Evolutionary conservation across 225 moss, liverwort and hornwort genomes (phyloP).

Genomic region (Straminergon stramineum): DNA sequence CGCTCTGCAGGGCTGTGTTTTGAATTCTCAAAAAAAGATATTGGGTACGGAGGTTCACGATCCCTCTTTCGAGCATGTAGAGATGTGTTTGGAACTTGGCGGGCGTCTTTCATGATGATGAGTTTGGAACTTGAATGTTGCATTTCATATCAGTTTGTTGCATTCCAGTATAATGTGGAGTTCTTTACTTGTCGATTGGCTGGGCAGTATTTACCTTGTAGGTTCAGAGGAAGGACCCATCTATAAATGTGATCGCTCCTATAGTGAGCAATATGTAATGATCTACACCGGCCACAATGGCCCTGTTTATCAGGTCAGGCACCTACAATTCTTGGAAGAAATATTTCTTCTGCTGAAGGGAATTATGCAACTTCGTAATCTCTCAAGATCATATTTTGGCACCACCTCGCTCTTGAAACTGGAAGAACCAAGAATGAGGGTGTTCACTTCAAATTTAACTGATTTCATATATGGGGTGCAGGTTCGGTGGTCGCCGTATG

Average conservation of each 20-base stretch:
- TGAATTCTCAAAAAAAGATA: conserved; percentile 76
- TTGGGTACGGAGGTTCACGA: conserved; percentile 32
- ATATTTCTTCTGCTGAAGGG: background rate
- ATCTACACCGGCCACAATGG: conserved; percentile 82
- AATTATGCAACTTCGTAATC: background rate
- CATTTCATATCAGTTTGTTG: background rate
- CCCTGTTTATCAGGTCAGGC: conserved; percentile 86
- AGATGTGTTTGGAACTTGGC: background rate
- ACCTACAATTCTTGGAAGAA: background rate
- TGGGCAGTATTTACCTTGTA: conserved; percentile 75
- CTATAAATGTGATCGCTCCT: conserved; percentile 92
- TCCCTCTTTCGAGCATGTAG: background rate
- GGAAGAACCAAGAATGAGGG: background rate
- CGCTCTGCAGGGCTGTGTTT: conserved; percentile 92
- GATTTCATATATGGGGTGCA: background rate
- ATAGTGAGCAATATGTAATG: conserved; percentile 88
- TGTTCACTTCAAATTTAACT: background rate
- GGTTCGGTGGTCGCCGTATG: conserved; percentile 78
- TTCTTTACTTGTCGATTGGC: background rate
- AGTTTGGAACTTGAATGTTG: background rate
- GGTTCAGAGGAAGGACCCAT: conserved; percentile 93
- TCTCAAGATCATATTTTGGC: background rate
- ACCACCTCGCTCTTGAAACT: background rate
- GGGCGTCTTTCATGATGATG: background rate
- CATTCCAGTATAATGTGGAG: background rate